These are phyloP conservation scores for Arxiozyma heterogenica DNA, from an alignment of 1,139 yeast genomes.

Conservation along the genomic window DNA sequence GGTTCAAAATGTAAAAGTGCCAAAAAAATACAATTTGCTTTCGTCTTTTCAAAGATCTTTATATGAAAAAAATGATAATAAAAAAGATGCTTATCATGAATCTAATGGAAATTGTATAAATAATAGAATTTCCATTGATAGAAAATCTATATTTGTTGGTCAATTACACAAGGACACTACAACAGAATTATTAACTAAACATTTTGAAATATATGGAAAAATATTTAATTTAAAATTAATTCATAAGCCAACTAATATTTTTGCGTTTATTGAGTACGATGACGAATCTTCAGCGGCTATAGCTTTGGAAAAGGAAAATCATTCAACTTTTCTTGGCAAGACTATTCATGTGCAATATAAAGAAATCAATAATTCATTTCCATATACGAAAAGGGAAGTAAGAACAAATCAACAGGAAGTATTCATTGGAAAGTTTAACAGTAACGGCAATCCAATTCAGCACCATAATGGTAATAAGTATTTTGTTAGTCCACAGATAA, in stretches of 20 bases:
- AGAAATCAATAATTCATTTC: slow-evolving; percentile 39
- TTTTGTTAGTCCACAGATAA: slow-evolving; percentile 35
- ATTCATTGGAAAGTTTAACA: not conserved
- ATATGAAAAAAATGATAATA: not conserved
- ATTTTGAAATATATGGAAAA: slow-evolving; percentile 62
- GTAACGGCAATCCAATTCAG: not conserved
- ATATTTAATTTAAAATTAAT: slow-evolving; percentile 46
- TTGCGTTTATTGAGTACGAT: slow-evolving; percentile 63
- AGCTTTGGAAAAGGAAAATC: slow-evolving; percentile 76
- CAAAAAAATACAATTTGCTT: slow-evolving; percentile 24
- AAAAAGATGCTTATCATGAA: not conserved
- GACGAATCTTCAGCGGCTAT: slow-evolving; percentile 70
- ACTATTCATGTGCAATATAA: slow-evolving; percentile 80
- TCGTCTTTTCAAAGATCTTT: slow-evolving; percentile 1
- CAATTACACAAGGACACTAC: slow-evolving; percentile 51
- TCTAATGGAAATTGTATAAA: slow-evolving; percentile 2
- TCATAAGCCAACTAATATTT: slow-evolving; percentile 44
- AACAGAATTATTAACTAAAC: slow-evolving; percentile 43
- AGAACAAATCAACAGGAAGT: slow-evolving; percentile 4
- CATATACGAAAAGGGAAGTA: slow-evolving; percentile 15
- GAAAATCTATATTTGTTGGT: slow-evolving; percentile 66
- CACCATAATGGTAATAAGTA: not conserved
- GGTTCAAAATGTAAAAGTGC: slow-evolving; percentile 70
- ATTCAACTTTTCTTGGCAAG: slow-evolving; percentile 58
- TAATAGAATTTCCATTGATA: slow-evolving; percentile 45